phyloP scores from a whole-genome alignment of 768 basidiomycete genomes.

The Sporobolomyces pararoseus region DNA sequence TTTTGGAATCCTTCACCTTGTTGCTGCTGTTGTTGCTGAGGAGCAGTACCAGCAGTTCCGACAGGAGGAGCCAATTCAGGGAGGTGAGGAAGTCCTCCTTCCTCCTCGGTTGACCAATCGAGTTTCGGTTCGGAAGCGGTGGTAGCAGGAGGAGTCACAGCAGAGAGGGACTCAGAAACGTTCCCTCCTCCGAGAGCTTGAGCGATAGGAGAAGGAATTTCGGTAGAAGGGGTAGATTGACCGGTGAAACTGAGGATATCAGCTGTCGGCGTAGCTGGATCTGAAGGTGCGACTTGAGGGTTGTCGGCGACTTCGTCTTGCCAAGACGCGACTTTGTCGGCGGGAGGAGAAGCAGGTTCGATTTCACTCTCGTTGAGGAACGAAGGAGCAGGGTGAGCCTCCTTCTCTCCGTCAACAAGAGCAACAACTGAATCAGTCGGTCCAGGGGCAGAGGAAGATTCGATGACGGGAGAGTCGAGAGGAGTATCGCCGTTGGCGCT shows the following conservation, averaged over 20 bases:
- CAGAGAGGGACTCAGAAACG: background rate
- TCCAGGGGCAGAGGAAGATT: constrained; percentile 13
- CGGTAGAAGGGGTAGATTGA: background rate
- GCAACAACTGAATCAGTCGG: constrained; percentile 31
- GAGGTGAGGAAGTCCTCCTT: constrained; percentile 15
- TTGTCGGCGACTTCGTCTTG: constrained; percentile 32
- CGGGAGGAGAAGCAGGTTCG: background rate
- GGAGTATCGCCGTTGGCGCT: background rate
- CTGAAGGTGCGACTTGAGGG: constrained; percentile 9
- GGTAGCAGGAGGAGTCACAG: constrained; percentile 2
- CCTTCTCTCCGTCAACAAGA: constrained; percentile 35
- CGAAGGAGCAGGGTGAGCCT: background rate
- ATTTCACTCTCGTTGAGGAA: constrained; percentile 45
- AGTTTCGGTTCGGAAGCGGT: background rate
- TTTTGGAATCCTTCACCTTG: constrained; percentile 28
- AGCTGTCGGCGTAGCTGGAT: constrained; percentile 9
- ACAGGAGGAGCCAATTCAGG: constrained; percentile 33
- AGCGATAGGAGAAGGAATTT: background rate
- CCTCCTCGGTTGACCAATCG: constrained; percentile 35
- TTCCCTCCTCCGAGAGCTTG: background rate
- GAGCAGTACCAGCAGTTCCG: background rate
- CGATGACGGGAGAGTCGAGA: constrained; percentile 10
- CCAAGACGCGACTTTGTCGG: constrained; percentile 39
- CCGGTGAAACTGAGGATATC: background rate
- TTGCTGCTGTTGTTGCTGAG: too few relatives aligned